These are phyloP conservation scores for Pseudozyma pruni DNA, from an alignment of 1,284 basidiomycete genomes.

Conservation along the genomic window DNA sequence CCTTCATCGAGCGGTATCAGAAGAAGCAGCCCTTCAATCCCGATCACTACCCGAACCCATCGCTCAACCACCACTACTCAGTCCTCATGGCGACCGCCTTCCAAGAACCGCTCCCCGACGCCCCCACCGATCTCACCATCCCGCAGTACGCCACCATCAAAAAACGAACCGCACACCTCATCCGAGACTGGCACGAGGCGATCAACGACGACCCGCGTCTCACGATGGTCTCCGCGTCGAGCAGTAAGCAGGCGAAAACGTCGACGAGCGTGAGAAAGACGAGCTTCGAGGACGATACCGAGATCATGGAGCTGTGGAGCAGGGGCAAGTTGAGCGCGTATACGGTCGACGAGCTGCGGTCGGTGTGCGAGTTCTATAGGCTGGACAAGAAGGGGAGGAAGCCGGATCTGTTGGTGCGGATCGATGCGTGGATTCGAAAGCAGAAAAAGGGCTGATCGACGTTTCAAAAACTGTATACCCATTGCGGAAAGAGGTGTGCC, in stretches of 20 bases:
- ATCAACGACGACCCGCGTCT: conserved; percentile 73
- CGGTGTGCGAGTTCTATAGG: conserved; percentile 54
- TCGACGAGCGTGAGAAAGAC: conserved; percentile 32
- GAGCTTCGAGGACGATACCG: conserved; percentile 43
- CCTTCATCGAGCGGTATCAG: conserved; percentile 81
- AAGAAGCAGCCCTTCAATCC: conserved; percentile 84
- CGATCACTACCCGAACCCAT: conserved; percentile 90
- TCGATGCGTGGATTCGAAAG: conserved; percentile 45
- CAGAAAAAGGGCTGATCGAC: conserved; percentile 13
- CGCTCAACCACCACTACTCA: conserved; percentile 84
- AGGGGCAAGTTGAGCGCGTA: conserved; percentile 49
- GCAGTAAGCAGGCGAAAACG: conserved; percentile 23
- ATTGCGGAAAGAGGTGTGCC: too few species aligned
- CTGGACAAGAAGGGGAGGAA: conserved; percentile 58
- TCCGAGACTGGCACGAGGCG: conserved; percentile 79
- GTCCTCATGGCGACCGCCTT: conserved; percentile 92
- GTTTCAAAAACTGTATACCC: too few species aligned
- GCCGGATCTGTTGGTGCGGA: conserved; percentile 53
- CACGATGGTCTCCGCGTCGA: conserved; percentile 1
- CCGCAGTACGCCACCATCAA: conserved; percentile 83
- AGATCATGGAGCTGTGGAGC: conserved; percentile 37
- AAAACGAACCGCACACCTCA: conserved; percentile 79
- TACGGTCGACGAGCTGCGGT: conserved; percentile 51
- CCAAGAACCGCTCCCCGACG: conserved; percentile 73
- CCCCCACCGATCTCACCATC: conserved; percentile 80